Conservation (phyloP, 768 basidiomycete genomes). For the Cyclocybe cylindracea region DNA sequence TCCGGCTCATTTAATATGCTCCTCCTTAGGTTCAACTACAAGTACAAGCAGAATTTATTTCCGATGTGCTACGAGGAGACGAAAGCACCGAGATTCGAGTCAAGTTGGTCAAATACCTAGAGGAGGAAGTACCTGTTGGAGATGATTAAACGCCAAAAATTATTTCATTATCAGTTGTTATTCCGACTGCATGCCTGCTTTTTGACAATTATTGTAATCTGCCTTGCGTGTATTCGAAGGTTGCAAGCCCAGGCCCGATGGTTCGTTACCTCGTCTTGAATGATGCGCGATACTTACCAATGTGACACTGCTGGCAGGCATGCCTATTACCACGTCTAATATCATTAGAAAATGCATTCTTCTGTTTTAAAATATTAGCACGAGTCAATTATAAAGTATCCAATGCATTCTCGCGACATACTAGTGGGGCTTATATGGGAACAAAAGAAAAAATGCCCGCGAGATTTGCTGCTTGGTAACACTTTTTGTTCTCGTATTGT, state of each 20-base stretch:
- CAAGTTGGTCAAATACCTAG: slow-evolving; percentile 85
- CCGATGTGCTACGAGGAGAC: slow-evolving; percentile 90
- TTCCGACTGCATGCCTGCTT: not conserved
- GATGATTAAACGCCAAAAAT: slow-evolving; percentile 65
- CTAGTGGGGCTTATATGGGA: too few relatives aligned
- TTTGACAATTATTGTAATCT: not conserved
- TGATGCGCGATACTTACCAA: not conserved
- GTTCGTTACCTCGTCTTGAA: not conserved
- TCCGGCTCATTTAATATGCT: slow-evolving; percentile 9
- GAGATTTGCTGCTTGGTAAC: too few relatives aligned
- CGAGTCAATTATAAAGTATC: too few relatives aligned
- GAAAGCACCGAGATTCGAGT: slow-evolving; percentile 94
- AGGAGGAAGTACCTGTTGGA: slow-evolving; percentile 93
- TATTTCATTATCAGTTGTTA: slow-evolving; percentile 2
- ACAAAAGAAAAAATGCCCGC: too few relatives aligned
- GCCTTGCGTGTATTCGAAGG: not conserved
- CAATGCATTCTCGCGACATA: too few relatives aligned
- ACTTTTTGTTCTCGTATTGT: too few relatives aligned
- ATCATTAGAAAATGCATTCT: too few relatives aligned
- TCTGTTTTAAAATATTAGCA: too few relatives aligned
- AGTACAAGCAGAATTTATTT: slow-evolving; percentile 85
- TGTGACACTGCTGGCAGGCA: not conserved
- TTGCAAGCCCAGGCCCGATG: too few relatives aligned
- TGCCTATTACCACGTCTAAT: too few relatives aligned
- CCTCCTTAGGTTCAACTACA: slow-evolving; percentile 86